Evolutionary conservation across 139 green algal species (phyloP).

Genomic region (Micractinium sp.): DNA sequence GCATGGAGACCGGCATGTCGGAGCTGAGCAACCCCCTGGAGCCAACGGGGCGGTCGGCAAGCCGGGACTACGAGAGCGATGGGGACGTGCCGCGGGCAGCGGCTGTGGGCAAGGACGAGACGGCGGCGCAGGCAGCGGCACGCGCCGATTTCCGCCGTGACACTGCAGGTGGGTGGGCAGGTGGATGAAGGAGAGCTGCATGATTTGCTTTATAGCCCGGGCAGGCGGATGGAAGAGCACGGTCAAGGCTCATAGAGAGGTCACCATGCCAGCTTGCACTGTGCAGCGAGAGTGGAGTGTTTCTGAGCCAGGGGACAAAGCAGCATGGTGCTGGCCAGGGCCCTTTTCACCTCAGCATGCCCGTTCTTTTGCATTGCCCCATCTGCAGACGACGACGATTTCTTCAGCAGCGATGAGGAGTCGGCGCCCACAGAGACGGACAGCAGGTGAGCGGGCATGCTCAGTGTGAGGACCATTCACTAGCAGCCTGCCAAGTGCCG

Average conservation of each 20-base stretch:
- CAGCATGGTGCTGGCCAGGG: neutral
- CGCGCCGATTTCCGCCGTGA: conserved; percentile 43
- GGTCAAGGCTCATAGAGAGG: no score
- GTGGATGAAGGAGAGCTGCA: neutral
- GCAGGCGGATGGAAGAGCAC: no score
- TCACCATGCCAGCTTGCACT: no score
- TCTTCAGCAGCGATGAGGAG: conserved; percentile 54
- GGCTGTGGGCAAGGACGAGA: conserved; percentile 21
- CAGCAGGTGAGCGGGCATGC: neutral
- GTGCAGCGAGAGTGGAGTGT: neutral
- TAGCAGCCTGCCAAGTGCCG: no score
- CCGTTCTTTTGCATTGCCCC: neutral
- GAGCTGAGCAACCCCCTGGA: conserved; percentile 30
- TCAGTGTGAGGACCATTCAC: neutral
- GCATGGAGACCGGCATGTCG: conserved; percentile 12
- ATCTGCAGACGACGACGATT: conserved; percentile 47
- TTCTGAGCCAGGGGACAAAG: neutral
- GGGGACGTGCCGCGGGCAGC: neutral
- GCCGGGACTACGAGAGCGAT: conserved; percentile 4
- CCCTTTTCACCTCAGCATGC: neutral
- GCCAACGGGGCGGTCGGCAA: neutral
- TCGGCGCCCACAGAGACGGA: conserved; percentile 12
- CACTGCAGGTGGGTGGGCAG: conserved; percentile 7
- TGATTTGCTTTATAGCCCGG: neutral
- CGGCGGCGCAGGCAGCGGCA: conserved; percentile 34